Base-by-base conservation (phyloP, 164 flowering plant species). In the Buxus sempervirens region DNA sequence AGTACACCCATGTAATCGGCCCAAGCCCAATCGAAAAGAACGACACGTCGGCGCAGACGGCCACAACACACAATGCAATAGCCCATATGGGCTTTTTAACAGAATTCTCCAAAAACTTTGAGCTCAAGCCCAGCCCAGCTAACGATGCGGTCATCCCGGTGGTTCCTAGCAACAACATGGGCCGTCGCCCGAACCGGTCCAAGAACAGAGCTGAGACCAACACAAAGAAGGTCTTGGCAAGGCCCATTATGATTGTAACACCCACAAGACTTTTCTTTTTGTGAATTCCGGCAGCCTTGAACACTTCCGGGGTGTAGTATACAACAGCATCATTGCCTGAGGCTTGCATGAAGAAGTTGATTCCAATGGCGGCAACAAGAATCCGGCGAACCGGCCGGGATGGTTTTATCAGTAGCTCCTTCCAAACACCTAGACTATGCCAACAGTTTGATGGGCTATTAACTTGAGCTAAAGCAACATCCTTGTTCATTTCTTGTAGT, bases 271-370 rank as follows among this genome's bases (percentile, higher is more conserved):
- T 28, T 23, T 67, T 75, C 63, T 68, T 76, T 49, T 64, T 62
- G 9, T 65, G 69, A 24, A 94, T 80, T 19, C 97, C 98, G 14
- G 97, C 95, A 0, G 76, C 73, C 36, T 70, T 77, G 83, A 94
- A 90, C 54, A 94, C 93, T 60, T 76, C 82, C 15, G 96, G 96
- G 28, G 80, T 73, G 80, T 93, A 93, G 60, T 87, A 89, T 0
- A 93, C 73, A 6, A 93, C 98, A 0, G 97, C 97, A 53, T 90
- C 97, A 61, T 86, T 91, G 0, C 98, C 98, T 0, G 96, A 85
- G 0, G 97, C 97, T 69, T 91, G 98, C 97, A 87, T 86, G 84
- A 93, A 93, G 83, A 93, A 89, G 67, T 90, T 87, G 26, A 94
- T 78, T 0, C 97, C 98, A 0, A 94, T 76, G 0, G 96, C 91